A percentile compares a stretch with the other conserved stretches of the same genome.
These are phyloP conservation scores for Rhizopogon vulgaris DNA, from an alignment of 768 basidiomycete species.

Conservation along the genomic window DNA sequence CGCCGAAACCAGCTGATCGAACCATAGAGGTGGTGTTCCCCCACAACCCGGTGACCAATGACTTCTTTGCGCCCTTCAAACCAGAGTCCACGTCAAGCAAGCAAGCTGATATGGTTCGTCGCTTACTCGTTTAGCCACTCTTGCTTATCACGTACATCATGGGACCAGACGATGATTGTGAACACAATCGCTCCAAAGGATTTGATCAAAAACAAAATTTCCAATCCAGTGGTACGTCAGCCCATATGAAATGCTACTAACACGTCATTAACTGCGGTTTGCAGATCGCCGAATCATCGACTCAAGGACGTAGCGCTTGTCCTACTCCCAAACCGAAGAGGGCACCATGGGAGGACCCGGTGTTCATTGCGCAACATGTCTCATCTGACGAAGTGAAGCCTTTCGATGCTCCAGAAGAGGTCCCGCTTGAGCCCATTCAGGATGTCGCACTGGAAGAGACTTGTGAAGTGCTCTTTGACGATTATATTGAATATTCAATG, in stretches of 20 bases:
- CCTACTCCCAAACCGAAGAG: constrained; percentile 16
- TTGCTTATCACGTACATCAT: neutral
- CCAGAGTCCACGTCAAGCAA: neutral
- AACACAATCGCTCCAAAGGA: neutral
- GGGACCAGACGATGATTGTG: neutral
- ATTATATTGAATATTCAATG: constrained; percentile 2
- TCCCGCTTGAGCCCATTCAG: neutral
- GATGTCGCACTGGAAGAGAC: neutral
- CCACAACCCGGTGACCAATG: neutral
- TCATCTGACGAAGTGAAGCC: neutral
- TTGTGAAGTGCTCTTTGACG: neutral
- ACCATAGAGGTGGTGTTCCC: neutral
- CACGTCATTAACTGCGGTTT: neutral
- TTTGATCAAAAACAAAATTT: too few species aligned
- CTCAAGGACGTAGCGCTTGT: constrained; percentile 5
- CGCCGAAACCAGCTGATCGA: neutral
- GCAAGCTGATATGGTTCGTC: neutral
- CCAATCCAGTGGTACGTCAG: neutral
- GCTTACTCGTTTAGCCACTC: neutral
- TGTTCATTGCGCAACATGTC: constrained; percentile 8
- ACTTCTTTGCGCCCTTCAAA: neutral
- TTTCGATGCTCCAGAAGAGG: neutral
- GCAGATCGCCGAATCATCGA: neutral
- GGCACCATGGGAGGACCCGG: constrained; percentile 26
- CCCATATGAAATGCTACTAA: neutral